Percentiles rank a stretch among this genome's conserved stretches.
phyloP scores from a whole-genome alignment of 169 alveolate genomes.

The Neospora caninum region DNA sequence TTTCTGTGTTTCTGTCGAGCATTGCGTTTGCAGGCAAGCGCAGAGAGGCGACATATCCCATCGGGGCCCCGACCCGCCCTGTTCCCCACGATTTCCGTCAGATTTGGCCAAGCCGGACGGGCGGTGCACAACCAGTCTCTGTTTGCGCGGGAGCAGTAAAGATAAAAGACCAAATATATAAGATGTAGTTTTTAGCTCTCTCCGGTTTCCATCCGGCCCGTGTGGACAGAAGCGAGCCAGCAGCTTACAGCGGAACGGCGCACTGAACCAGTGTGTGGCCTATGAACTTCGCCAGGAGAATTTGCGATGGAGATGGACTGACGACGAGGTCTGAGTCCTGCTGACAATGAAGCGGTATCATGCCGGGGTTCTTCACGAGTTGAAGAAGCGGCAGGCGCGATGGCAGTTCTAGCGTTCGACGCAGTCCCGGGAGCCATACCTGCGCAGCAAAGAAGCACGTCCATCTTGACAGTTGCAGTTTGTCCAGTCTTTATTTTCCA shows the following conservation, averaged over 20 bases:
- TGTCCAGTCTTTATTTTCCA: background rate
- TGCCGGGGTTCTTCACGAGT: constrained; percentile 49
- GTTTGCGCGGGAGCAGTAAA: no score
- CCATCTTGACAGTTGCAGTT: background rate
- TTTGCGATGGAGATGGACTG: constrained; percentile 62
- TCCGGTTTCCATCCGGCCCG: no score
- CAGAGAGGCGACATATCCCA: no score
- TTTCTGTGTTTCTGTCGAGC: no score
- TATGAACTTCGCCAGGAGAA: constrained; percentile 40
- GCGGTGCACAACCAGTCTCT: no score
- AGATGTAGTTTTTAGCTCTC: no score
- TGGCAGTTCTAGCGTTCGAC: constrained; percentile 57
- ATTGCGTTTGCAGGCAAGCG: no score
- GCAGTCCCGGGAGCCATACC: constrained; percentile 61
- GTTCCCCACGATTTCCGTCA: no score
- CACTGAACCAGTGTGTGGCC: constrained; percentile 61
- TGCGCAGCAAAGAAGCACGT: background rate
- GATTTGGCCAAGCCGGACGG: no score
- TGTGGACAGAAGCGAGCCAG: no score
- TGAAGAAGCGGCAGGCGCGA: constrained; percentile 47
- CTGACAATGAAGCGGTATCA: constrained; percentile 37
- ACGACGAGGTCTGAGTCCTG: constrained; percentile 2
- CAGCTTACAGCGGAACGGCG: constrained; percentile 45
- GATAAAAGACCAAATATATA: no score
- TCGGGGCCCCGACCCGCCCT: no score